Conservation (phyloP, 192 early-diverging fungal genomes). For the Paraglomus brasilianum region DNA sequence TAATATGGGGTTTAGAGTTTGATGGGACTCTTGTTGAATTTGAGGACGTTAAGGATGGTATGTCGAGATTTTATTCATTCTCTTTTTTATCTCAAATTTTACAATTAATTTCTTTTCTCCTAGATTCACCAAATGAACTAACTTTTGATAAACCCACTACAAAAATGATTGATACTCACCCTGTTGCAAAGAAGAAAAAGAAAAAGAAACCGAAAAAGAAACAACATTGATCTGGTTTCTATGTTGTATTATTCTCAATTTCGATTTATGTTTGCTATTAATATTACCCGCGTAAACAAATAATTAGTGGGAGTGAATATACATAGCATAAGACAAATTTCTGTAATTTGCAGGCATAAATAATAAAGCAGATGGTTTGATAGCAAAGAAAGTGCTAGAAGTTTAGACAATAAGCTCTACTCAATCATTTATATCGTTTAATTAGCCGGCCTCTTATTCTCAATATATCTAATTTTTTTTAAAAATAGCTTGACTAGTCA, state of each 20-base stretch:
- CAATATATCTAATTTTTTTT: too few relatives aligned
- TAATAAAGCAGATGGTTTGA: slow-evolving; percentile 10
- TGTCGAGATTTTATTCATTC: slow-evolving; percentile 16
- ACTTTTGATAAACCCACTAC: slow-evolving; percentile 13
- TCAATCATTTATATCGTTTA: too few relatives aligned
- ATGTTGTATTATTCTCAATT: slow-evolving; percentile 6
- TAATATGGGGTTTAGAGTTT: slow-evolving; percentile 19
- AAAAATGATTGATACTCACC: slow-evolving; percentile 21
- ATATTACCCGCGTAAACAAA: slow-evolving; percentile 11
- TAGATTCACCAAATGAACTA: slow-evolving; percentile 20
- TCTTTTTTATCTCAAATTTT: slow-evolving; percentile 22
- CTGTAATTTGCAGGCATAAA: slow-evolving; percentile 14
- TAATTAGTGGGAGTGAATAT: neutral
- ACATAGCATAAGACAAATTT: slow-evolving; percentile 14
- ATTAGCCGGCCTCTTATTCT: too few relatives aligned
- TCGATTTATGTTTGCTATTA: slow-evolving; percentile 11
- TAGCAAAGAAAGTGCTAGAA: neutral
- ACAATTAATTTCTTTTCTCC: slow-evolving; percentile 21
- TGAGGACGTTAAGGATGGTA: neutral
- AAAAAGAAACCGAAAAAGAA: slow-evolving; percentile 29
- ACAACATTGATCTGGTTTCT: slow-evolving; percentile 24
- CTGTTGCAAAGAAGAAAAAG: slow-evolving; percentile 28
- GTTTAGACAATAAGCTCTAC: neutral
- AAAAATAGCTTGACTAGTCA: too few relatives aligned
- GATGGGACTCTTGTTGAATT: slow-evolving; percentile 23